Base-by-base conservation (phyloP, 768 basidiomycete genomes). In the Kockovaella imperatae region DNA sequence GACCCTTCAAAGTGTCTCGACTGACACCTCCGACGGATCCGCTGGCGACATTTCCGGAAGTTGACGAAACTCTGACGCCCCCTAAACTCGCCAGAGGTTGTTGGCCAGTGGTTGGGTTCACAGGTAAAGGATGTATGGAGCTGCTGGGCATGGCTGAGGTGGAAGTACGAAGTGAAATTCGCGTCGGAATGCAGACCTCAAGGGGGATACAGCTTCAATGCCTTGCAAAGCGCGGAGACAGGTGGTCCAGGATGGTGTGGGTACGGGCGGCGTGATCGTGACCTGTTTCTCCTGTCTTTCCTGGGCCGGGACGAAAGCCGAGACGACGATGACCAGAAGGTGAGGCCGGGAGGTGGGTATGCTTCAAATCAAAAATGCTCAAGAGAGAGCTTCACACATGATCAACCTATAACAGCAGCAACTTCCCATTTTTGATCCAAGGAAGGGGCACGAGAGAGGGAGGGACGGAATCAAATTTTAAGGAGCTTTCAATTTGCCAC, bases 1-100 rank as follows among this genome's bases (percentile, higher is more conserved):
- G 44, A 14, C 56, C 58, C 50, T 67, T 68, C 49, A 73, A 49
- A 13, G 66, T 56, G 40, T 72, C 71, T 40, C 62, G 57, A 41
- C 52, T 62, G 31, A 69, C 67, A 3, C 59, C 59, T 35, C 59
- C 63, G 26, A 53, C 57, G 7, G 55, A 34, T 20, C 56, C 60
- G 24, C 46, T 57, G 2, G 59, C 50, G n/a, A n/a, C n/a, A n/a
- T n/a, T n/a, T n/a, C n/a, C 0, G 58, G 56, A 14, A 52, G 48
- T 31, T 48, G 44, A 1, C 45, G 44, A 29, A 17, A 6, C 18
- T n/a, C 36, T 35, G 17, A 17, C 23, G 13, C 24, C 14, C n/a
- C 5, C 41, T 21, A 17, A 26, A 42, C 28, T 23, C 18, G 40
- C 40, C 10, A 53, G 34, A 15, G 63, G 57, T 35, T 50, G 48